Conservation (phyloP, 176 grass and related monocot species). For the Phoenix dactylifera region DNA sequence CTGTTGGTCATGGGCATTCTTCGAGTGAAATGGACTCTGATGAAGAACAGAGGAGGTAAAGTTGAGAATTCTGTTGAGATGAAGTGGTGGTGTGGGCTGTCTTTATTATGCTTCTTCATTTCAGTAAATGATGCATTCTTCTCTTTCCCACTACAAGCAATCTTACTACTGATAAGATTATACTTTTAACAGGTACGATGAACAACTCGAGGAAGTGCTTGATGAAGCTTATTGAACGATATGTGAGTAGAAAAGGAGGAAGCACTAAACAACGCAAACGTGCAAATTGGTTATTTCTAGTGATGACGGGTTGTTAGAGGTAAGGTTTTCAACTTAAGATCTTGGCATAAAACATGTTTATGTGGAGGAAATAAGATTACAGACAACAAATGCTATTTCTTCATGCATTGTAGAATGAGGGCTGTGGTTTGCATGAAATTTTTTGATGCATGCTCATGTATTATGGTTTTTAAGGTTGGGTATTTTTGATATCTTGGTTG, state of each 20-base stretch:
- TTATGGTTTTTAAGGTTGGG: too few relatives aligned
- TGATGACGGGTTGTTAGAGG: conserved; percentile 77
- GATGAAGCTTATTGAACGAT: conserved; percentile 87
- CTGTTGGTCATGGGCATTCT: conserved; percentile 19
- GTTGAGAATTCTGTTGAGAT: conserved; percentile 7
- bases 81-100: too few relatives aligned
- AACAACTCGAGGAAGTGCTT: conserved; percentile 83
- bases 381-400: too few relatives aligned
- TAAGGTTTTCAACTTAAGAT: conserved; percentile 11
- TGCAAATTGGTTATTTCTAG: conserved; percentile 38
- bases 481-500: too few relatives aligned
- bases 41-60: conserved; percentile 70
- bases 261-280: conserved; percentile 72
- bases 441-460: too few relatives aligned
- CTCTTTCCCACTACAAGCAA: too few relatives aligned
- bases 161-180: too few relatives aligned
- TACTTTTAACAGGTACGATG: conserved; percentile 46
- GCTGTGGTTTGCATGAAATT: too few relatives aligned
- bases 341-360: too few relatives aligned
- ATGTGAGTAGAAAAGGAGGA: conserved; percentile 77
- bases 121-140: neutral
- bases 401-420: too few relatives aligned
- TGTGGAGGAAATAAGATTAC: too few relatives aligned
- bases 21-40: conserved; percentile 68
- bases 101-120: neutral